Evolutionary conservation across 2,329 filamentous ascomycete genomes (phyloP), one percentile per base, ranked within the genome.

Genomic region (Arthrobotrys megalospora): DNA sequence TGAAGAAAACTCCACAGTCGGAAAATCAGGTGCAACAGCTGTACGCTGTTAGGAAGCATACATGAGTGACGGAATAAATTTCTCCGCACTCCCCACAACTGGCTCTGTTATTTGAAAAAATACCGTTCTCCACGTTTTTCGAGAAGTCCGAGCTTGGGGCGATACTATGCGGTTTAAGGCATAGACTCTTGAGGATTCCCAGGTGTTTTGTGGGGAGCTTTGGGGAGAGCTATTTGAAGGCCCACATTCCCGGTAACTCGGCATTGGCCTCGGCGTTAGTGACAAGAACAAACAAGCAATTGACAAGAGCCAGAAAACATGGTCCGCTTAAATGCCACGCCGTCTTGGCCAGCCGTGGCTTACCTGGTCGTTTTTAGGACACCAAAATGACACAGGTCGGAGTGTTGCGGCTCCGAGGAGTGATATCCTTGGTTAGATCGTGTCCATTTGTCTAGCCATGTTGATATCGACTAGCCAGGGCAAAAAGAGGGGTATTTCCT

Each of bases 291-390:
- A 60, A 60, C 55, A 60, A 60, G 55, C 55, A 60, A 60, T 60
- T 43, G 55, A 60, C 55, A 60, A 60, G 55, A 41, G 16, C 19
- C 6, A n/a, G 16, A 45, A 36, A 72, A 65, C 48, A 43, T 72
- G 69, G 69, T n/a, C 69, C 69, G 69, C 60, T 73, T 73, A 73
- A 73, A 73, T 73, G 50, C 69, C 60, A 66, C 36, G 69, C 69
- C 69, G 69, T 73, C 69, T 73, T 66, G 69, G 69, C 69, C 32
- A 43, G 19, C 14, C 10, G 14, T 60, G 55, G 34, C 32, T 58
- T n/a, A 10, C 32, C 11, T 58, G 12, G 32, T 52, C 50, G 19
- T 16, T 55, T 36, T 34, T 36, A 16, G 36, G 34, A 2, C 1
- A 4, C 8, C 28, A 43, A 58, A 60, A 60, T 60, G 12, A 19